A percentile compares a stretch with the other conserved stretches of the same genome.
phyloP scores from a whole-genome alignment of 441 rosid species.

The Populus hybrid region DNA sequence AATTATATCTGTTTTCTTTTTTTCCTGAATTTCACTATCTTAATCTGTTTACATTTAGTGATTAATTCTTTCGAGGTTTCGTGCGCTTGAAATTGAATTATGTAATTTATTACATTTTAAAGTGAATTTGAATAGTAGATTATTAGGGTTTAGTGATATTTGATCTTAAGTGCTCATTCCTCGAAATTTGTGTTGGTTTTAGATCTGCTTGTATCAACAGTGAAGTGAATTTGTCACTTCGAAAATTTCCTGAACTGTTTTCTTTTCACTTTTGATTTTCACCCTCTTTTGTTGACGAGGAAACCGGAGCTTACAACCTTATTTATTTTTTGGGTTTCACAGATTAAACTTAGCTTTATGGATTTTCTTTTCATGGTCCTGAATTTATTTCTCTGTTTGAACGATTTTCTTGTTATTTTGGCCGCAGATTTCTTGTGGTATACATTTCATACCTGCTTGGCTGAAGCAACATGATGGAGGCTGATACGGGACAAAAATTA shows the following conservation, averaged over 20 bases:
- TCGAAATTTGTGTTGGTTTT: background rate
- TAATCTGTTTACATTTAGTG: background rate
- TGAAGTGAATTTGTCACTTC: background rate
- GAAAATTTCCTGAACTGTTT: background rate
- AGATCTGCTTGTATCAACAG: background rate
- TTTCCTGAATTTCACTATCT: background rate
- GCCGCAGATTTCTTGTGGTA: conserved; percentile 6
- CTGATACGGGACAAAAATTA: conserved; percentile 16
- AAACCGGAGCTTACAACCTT: background rate
- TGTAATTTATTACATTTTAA: background rate
- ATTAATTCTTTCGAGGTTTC: background rate
- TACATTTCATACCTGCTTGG: conserved; percentile 8
- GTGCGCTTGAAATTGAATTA: background rate
- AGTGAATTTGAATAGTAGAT: background rate
- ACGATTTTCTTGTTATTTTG: background rate
- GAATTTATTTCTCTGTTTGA: conserved; percentile 3
- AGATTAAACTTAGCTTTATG: conserved; percentile 8
- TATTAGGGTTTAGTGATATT: background rate
- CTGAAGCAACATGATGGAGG: conserved; percentile 25
- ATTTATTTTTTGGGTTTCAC: background rate
- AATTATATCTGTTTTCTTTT: background rate
- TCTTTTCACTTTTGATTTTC: background rate
- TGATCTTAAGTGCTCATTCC: background rate
- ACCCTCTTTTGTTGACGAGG: conserved; percentile 16
- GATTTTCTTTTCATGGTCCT: background rate